Evolutionary conservation across 768 basidiomycete genomes (phyloP).

Genomic region (Rhodocollybia butyracea): DNA sequence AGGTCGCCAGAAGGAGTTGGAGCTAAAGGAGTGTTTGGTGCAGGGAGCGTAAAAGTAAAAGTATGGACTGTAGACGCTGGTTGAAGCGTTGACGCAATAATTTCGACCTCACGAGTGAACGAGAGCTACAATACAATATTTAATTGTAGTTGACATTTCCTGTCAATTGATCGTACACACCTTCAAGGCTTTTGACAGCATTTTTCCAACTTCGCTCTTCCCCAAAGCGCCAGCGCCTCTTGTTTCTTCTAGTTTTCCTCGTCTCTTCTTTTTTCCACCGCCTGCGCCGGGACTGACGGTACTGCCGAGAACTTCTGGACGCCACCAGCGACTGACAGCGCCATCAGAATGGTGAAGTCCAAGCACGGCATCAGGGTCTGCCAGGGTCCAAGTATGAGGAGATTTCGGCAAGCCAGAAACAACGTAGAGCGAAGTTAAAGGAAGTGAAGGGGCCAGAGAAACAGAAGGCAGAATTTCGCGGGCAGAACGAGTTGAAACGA

Average conservation of each 20-base stretch:
- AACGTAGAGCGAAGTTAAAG: slow-evolving; percentile 81
- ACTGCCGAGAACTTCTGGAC: slow-evolving; percentile 87
- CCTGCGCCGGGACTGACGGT: slow-evolving; percentile 83
- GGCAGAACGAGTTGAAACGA: slow-evolving; percentile 72
- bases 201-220: slow-evolving; percentile 86
- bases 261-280: slow-evolving; percentile 72
- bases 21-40: slow-evolving; percentile 71
- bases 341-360: slow-evolving; percentile 82
- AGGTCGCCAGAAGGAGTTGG: slow-evolving; percentile 71
- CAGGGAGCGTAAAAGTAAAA: slow-evolving; percentile 85
- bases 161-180: slow-evolving; percentile 32
- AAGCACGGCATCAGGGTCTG: slow-evolving; percentile 78
- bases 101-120: slow-evolving; percentile 89
- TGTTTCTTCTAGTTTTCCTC: slow-evolving; percentile 60
- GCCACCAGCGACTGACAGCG: slow-evolving; percentile 87
- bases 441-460: slow-evolving; percentile 66
- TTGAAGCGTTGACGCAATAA: slow-evolving; percentile 92
- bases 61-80: slow-evolving; percentile 91
- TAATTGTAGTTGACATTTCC: slow-evolving; percentile 2
- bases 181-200: slow-evolving; percentile 90
- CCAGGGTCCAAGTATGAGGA: slow-evolving; percentile 86
- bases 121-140: slow-evolving; percentile 55
- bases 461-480: slow-evolving; percentile 53
- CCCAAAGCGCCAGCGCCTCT: slow-evolving; percentile 79
- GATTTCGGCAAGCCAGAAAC: slow-evolving; percentile 88